phyloP scores from a whole-genome alignment of 352 stramenopile species.

The Globisporangium nagaii region DNA sequence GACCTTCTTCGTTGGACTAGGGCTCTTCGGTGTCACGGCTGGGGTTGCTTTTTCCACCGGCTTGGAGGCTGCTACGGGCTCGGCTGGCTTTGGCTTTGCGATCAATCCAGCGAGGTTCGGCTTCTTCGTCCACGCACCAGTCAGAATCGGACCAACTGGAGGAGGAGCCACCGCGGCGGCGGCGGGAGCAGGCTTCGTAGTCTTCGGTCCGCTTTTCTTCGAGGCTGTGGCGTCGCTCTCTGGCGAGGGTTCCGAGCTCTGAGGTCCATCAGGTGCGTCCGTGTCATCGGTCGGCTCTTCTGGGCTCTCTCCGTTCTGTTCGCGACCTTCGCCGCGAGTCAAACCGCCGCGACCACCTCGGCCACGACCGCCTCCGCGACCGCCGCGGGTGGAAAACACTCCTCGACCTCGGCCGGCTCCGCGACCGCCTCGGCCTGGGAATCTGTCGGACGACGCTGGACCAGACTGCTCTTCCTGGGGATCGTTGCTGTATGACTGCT shows the following conservation, averaged over 20 bases:
- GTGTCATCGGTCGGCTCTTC: constrained; percentile 44
- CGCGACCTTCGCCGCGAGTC: constrained; percentile 18
- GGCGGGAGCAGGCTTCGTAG: constrained; percentile 29
- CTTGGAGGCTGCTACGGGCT: constrained; percentile 18
- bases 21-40: constrained; percentile 4
- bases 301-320: constrained; percentile 27
- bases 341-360: constrained; percentile 31
- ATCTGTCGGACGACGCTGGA: constrained; percentile 26
- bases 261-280: constrained; percentile 9
- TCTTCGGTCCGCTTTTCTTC: constrained; percentile 39
- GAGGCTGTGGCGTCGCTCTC: constrained; percentile 14
- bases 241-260: neutral
- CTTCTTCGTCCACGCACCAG: constrained; percentile 70
- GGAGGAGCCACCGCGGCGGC: constrained; percentile 29
- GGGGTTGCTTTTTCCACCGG: constrained; percentile 13
- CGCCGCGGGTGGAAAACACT: constrained; percentile 32
- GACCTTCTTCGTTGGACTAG: constrained; percentile 44
- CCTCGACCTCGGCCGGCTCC: constrained; percentile 48
- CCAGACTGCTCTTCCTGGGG: constrained; percentile 21
- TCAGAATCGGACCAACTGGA: constrained; percentile 51
- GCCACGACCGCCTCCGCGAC: constrained; percentile 38
- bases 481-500: constrained; percentile 35
- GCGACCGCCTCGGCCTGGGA: constrained; percentile 25
- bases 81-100: constrained; percentile 27
- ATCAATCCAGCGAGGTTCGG: constrained; percentile 41